Evolutionary conservation across 1,284 basidiomycete species (phyloP).

Genomic region (Kalmanozyma brasiliensis): DNA sequence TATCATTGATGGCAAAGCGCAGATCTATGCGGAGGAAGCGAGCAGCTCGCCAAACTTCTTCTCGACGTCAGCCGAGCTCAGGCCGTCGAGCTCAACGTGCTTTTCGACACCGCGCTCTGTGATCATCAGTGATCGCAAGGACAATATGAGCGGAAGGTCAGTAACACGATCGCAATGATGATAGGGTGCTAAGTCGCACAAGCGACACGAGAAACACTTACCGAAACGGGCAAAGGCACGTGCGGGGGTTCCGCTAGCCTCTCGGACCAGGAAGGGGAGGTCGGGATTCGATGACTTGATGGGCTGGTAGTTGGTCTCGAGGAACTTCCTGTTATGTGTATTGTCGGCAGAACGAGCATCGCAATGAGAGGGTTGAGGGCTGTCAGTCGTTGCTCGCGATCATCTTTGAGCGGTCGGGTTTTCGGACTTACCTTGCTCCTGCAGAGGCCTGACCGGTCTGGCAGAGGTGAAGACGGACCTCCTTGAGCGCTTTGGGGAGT

Average conservation of each 20-base stretch:
- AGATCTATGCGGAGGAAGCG: slow-evolving; percentile 33
- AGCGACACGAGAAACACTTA: slow-evolving; percentile 32
- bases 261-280: slow-evolving; percentile 65
- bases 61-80: slow-evolving; percentile 62
- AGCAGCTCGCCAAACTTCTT: slow-evolving; percentile 63
- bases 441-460: slow-evolving; percentile 62
- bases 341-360: no score
- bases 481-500: slow-evolving; percentile 63
- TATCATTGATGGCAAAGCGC: background rate
- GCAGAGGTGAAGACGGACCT: slow-evolving; percentile 65
- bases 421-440: slow-evolving; percentile 62
- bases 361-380: no score
- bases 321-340: slow-evolving; percentile 55
- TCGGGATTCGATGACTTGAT: slow-evolving; percentile 66
- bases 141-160: background rate
- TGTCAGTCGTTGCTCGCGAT: slow-evolving; percentile 13
- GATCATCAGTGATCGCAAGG: background rate
- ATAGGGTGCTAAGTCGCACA: background rate
- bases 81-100: slow-evolving; percentile 61
- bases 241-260: slow-evolving; percentile 63
- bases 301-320: slow-evolving; percentile 60
- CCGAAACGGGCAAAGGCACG: slow-evolving; percentile 65
- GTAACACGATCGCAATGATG: background rate
- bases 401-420: background rate
- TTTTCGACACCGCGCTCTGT: slow-evolving; percentile 65